Conservation (phyloP, 371 early-diverging fungal species). For the Syncephalis plumigaleata region DNA sequence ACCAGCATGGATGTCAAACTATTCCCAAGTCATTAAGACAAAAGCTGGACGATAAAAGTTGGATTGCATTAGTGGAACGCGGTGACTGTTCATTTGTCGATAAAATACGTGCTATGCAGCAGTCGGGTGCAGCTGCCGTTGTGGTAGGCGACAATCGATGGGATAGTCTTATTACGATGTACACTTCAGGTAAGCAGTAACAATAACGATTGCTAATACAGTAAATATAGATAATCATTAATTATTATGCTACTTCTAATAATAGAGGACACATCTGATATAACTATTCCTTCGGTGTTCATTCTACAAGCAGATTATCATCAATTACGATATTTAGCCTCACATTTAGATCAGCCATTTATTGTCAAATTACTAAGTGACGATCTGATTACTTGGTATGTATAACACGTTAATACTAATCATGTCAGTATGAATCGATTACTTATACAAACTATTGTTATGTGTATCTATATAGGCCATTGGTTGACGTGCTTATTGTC, state of each 20-base stretch:
- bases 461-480: conserved; percentile 20
- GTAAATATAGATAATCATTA: background rate
- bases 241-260: background rate
- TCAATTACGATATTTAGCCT: conserved; percentile 19
- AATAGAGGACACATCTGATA: conserved; percentile 50
- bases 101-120: conserved; percentile 79
- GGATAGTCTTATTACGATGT: conserved; percentile 74
- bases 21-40: conserved; percentile 1
- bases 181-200: conserved; percentile 38
- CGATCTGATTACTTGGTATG: conserved; percentile 13
- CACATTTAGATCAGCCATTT: conserved; percentile 20
- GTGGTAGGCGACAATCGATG: conserved; percentile 69
- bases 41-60: conserved; percentile 19
- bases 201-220: background rate
- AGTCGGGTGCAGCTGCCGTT: conserved; percentile 69
- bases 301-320: conserved; percentile 42
- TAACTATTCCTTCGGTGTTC: conserved; percentile 58
- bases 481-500: conserved; percentile 48
- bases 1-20: conserved; percentile 6
- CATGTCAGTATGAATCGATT: too few species aligned
- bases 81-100: conserved; percentile 75
- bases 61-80: conserved; percentile 69
- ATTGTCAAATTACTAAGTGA: conserved; percentile 17
- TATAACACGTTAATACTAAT: too few species aligned
- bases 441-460: background rate